A percentile compares a stretch with the other conserved stretches of the same genome.
Conservation (phyloP, 2,329 filamentous ascomycete genomes). For the Nigrospora sphaerica region DNA sequence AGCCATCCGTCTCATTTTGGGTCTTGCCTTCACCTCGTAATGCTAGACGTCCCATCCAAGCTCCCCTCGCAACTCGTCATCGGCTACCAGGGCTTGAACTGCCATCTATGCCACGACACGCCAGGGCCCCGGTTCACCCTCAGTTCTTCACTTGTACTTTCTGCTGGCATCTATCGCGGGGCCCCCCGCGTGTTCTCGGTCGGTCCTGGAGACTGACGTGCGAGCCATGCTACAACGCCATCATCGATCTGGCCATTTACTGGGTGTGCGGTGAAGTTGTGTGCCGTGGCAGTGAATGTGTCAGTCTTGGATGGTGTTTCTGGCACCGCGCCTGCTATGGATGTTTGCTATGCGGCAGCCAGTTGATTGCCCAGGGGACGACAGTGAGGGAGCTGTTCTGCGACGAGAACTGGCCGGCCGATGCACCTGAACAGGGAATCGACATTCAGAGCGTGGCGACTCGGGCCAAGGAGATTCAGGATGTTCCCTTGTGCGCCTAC, state of each 20-base stretch:
- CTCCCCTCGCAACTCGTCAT: too few species aligned
- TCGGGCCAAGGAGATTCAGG: conserved; percentile 31
- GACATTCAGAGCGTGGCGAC: neutral
- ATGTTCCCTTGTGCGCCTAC: conserved; percentile 41
- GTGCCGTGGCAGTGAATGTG: conserved; percentile 44
- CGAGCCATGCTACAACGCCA: conserved; percentile 33
- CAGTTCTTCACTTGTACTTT: conserved; percentile 47
- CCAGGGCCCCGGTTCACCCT: neutral
- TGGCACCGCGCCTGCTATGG: conserved; percentile 52
- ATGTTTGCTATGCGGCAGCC: conserved; percentile 43
- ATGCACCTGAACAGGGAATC: conserved; percentile 1
- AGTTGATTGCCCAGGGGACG: conserved; percentile 26
- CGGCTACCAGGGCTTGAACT: too few species aligned
- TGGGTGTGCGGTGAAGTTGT: conserved; percentile 52
- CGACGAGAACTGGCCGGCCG: conserved; percentile 5
- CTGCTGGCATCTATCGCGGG: conserved; percentile 37
- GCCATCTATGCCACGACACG: neutral
- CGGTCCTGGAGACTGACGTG: conserved; percentile 42
- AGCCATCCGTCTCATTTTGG: too few species aligned
- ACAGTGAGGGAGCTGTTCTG: conserved; percentile 26
- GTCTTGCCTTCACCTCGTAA: too few species aligned
- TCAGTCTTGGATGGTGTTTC: conserved; percentile 55
- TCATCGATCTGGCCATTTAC: conserved; percentile 48
- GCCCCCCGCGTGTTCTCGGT: conserved; percentile 33
- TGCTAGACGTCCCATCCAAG: too few species aligned